A percentile compares a stretch with the other conserved stretches of the same genome.
Evolutionary conservation across 2,329 filamentous ascomycete genomes (phyloP).

Genomic region (Fusarium redolens): DNA sequence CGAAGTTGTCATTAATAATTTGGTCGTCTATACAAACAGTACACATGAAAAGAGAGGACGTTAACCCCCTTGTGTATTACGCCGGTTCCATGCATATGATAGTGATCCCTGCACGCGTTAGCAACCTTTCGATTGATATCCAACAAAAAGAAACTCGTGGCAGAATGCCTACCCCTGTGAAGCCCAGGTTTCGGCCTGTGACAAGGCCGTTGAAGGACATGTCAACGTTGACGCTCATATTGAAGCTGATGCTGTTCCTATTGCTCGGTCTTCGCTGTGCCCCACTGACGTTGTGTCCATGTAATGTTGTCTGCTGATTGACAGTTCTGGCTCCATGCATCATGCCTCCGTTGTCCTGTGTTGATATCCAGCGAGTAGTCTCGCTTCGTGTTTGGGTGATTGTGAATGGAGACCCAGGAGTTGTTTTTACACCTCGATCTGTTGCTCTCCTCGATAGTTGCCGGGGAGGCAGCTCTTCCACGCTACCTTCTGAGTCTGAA

Average conservation of each 20-base stretch:
- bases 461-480: conserved; percentile 20
- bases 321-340: conserved; percentile 32
- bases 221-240: conserved; percentile 42
- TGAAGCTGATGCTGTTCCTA: conserved; percentile 41
- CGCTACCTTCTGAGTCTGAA: conserved; percentile 25
- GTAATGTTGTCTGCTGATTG: conserved; percentile 38
- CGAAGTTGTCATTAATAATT: conserved; percentile 21
- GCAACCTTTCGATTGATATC: background rate
- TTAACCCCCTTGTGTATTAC: conserved; percentile 22
- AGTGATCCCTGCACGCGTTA: conserved; percentile 36
- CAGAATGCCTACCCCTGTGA: conserved; percentile 36
- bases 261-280: conserved; percentile 13
- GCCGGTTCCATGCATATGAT: conserved; percentile 43
- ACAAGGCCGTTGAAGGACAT: conserved; percentile 43
- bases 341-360: conserved; percentile 25
- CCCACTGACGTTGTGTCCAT: conserved; percentile 20
- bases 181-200: conserved; percentile 41
- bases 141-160: background rate
- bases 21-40: background rate
- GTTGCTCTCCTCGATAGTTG: conserved; percentile 25
- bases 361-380: conserved; percentile 40
- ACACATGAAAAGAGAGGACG: background rate
- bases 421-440: conserved; percentile 1
- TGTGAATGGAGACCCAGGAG: conserved; percentile 18
- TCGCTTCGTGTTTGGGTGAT: conserved; percentile 36